Evolutionary conservation across 2,329 filamentous ascomycete genomes (phyloP).

Genomic region (Ophiostoma populinum): DNA sequence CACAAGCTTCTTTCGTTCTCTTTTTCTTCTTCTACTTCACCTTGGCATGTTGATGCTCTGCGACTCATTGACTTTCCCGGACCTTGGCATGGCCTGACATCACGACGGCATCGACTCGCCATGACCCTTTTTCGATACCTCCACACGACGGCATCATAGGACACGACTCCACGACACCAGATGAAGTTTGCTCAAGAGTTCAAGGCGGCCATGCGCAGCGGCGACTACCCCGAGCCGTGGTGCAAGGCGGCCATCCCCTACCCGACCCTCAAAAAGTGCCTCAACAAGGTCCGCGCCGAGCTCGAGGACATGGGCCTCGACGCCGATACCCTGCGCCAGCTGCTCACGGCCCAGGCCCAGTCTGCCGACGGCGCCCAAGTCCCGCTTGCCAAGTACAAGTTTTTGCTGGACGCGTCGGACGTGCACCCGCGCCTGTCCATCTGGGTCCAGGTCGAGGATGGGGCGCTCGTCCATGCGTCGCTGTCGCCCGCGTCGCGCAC

Average conservation of each 20-base stretch:
- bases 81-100: too few species aligned
- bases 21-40: too few species aligned
- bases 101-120: neutral
- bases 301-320: slow-evolving; percentile 55
- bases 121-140: neutral
- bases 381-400: slow-evolving; percentile 29
- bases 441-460: slow-evolving; percentile 47
- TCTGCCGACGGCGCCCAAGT: slow-evolving; percentile 15
- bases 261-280: slow-evolving; percentile 71
- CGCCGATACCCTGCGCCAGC: slow-evolving; percentile 46
- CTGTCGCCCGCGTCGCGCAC: slow-evolving; percentile 46
- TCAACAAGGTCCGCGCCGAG: slow-evolving; percentile 63
- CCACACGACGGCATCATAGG: too few species aligned
- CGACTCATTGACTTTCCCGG: too few species aligned
- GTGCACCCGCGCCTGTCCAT: slow-evolving; percentile 56
- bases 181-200: slow-evolving; percentile 87
- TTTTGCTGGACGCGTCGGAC: slow-evolving; percentile 20
- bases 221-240: slow-evolving; percentile 55
- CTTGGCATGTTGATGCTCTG: too few species aligned
- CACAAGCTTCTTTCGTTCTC: too few species aligned
- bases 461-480: slow-evolving; percentile 49
- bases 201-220: slow-evolving; percentile 39
- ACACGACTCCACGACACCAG: slow-evolving; percentile 2
- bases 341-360: slow-evolving; percentile 36
- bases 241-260: slow-evolving; percentile 67